Conservation (phyloP, 2,329 filamentous ascomycete species). For the Colletotrichum orbiculare region DNA sequence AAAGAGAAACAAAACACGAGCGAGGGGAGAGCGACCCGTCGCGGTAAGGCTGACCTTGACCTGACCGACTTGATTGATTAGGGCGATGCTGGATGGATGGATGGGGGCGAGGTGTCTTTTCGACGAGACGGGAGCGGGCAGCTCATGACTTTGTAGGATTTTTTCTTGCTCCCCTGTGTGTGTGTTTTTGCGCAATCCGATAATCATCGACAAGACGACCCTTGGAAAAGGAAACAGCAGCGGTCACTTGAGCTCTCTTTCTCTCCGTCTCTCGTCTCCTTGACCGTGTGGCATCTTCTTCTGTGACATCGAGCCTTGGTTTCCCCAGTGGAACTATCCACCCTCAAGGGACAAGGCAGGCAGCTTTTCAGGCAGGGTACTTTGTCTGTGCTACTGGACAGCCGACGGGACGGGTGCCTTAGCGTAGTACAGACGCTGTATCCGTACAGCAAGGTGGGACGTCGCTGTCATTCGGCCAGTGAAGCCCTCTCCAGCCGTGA, state of each 20-base stretch:
- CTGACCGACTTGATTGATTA: slow-evolving; percentile 10
- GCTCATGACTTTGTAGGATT: slow-evolving; percentile 35
- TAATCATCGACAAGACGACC: slow-evolving; percentile 16
- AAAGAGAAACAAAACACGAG: slow-evolving; percentile 15
- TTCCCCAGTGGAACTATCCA: too few species aligned
- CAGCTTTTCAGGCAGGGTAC: too few species aligned
- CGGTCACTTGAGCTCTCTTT: too few species aligned
- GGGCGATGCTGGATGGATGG: slow-evolving; percentile 32
- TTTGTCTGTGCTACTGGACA: too few species aligned
- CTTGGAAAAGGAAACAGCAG: slow-evolving; percentile 1
- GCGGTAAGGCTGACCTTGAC: slow-evolving; percentile 26
- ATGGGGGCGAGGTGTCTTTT: slow-evolving; percentile 14
- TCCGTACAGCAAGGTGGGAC: too few species aligned
- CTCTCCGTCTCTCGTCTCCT: not conserved
- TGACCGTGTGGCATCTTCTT: too few species aligned
- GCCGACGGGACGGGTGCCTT: too few species aligned
- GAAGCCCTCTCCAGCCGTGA: too few species aligned
- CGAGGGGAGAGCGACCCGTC: slow-evolving; percentile 18
- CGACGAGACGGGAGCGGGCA: slow-evolving; percentile 34
- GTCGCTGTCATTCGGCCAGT: too few species aligned
- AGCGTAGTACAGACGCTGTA: too few species aligned
- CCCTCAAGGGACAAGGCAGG: too few species aligned
- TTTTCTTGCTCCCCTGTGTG: not conserved
- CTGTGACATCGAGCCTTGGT: too few species aligned
- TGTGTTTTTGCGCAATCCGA: slow-evolving; percentile 17